Evolutionary conservation across 805 yeast species (phyloP).

Genomic region (Lipomyces kockii): DNA sequence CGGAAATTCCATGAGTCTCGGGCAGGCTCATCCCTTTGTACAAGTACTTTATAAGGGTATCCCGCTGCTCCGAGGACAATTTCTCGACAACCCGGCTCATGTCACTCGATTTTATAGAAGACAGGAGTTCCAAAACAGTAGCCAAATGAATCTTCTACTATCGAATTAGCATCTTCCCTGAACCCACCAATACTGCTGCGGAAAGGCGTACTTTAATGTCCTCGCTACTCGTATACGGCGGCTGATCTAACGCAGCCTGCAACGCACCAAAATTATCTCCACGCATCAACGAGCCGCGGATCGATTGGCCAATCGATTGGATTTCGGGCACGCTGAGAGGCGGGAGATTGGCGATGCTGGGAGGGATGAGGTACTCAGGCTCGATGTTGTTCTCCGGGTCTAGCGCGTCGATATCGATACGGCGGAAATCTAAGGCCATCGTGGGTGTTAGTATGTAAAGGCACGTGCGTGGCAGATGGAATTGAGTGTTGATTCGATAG

Average conservation of each 20-base stretch:
- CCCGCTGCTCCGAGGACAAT: conserved; percentile 69
- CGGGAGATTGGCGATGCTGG: conserved; percentile 47
- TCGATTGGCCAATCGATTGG: conserved; percentile 45
- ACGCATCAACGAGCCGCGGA: conserved; percentile 65
- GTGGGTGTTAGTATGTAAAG: background rate
- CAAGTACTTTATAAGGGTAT: conserved; percentile 77
- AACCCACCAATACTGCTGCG: background rate
- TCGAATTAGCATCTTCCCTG: conserved; percentile 30
- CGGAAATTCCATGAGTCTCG: conserved; percentile 63
- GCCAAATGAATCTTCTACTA: conserved; percentile 50
- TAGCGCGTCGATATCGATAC: conserved; percentile 89
- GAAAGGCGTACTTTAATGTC: conserved; percentile 51
- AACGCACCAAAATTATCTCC: conserved; percentile 77
- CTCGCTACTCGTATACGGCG: conserved; percentile 82
- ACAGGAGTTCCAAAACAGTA: conserved; percentile 71
- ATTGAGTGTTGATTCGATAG: background rate
- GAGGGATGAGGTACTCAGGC: conserved; percentile 64
- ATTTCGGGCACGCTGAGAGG: conserved; percentile 60
- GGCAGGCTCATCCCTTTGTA: conserved; percentile 82
- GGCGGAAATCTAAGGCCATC: conserved; percentile 52
- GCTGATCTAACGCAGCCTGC: conserved; percentile 62
- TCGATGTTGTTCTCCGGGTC: conserved; percentile 77
- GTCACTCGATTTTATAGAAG: conserved; percentile 69
- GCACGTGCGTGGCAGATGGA: background rate
- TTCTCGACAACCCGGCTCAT: conserved; percentile 63